A percentile compares a stretch with the other conserved stretches of the same genome.
Conservation (phyloP, 108 stramenopile genomes). For the Cyclostephanos tholiformis region DNA sequence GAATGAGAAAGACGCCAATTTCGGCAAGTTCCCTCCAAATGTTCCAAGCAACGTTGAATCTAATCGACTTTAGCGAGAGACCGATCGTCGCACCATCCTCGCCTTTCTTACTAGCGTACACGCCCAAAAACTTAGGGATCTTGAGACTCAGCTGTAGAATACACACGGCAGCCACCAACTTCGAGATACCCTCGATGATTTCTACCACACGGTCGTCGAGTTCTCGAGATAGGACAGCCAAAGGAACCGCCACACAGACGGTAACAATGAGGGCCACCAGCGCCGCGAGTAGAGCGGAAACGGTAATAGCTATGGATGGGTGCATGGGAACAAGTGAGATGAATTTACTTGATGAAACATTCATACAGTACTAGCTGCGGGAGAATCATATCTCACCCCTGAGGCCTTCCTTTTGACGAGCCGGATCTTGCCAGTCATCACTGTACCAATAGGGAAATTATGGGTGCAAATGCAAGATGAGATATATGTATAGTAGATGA, state of each 20-base stretch:
- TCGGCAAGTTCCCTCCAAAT: conserved; percentile 87
- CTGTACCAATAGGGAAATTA: neutral
- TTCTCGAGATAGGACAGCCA: conserved; percentile 62
- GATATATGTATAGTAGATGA: neutral
- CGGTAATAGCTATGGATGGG: conserved; percentile 55
- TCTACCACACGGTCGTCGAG: conserved; percentile 55
- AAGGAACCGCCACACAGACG: conserved; percentile 60
- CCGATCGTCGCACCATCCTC: conserved; percentile 39
- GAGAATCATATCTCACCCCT: neutral
- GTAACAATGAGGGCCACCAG: conserved; percentile 57
- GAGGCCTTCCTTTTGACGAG: conserved; percentile 48
- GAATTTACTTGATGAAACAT: neutral
- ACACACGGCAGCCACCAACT: conserved; percentile 74
- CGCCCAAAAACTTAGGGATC: conserved; percentile 75
- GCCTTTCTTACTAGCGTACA: conserved; percentile 62
- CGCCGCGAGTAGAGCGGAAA: conserved; percentile 62
- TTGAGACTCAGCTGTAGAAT: conserved; percentile 77
- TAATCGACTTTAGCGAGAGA: conserved; percentile 66
- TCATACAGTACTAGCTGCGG: too few species aligned
- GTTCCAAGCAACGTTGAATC: conserved; percentile 89
- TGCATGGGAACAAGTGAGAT: neutral
- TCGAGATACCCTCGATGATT: conserved; percentile 79
- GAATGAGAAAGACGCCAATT: conserved; percentile 83
- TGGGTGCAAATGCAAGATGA: neutral
- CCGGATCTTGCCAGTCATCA: conserved; percentile 51